Base-by-base conservation (phyloP, 768 basidiomycete species). In the Trametes villosa region DNA sequence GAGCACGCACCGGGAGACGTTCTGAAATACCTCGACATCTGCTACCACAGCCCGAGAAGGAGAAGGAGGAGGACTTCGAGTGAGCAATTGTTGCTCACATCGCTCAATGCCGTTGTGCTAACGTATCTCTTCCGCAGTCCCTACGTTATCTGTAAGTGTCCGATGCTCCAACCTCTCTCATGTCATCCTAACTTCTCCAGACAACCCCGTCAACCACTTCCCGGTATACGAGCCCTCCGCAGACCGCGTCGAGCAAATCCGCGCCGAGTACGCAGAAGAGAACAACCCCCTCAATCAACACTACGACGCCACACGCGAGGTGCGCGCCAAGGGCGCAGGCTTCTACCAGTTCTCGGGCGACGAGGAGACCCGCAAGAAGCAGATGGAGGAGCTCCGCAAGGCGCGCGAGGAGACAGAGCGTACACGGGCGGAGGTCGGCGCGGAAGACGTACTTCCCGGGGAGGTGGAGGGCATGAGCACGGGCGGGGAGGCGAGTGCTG, bases 321-420 rank as follows among this genome's bases (percentile, higher is more conserved):
- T 91, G 20, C 91, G 97, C 17, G 85, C 90, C 13, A 89, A 88
- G 72, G 97, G 92, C 44, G 96, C 96, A 1, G 95, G 86, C 1
- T 93, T 91, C 75, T 97, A 96, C 73, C 90, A 92, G 71, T 96
- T 98, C 74, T 92, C 93, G 13, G 82, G 72, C 3, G 94, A 97
- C 66, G 92, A 94, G 68, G 90, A 91, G 64, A 85, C 83, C 29
- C 81, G 97, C 42, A 77, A 76, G 64, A 77, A 78, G 50, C 88
- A 98, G 72, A 92, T 96, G 93, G 92, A 92, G 57, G 91, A 90
- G 56, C 77, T 98, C 13, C 84, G 81, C 59, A 71, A 76, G 4
- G 81, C 81, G 2, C 79, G 93, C 42, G 80, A 83, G 46, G 91
- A 95, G 71, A 96, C 95, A 0, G 84, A 85, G 68, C 77, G 78